A percentile compares a stretch with the other conserved stretches of the same genome.
Conservation (phyloP, 495 filamentous ascomycete genomes). For the Tuber brumale region DNA sequence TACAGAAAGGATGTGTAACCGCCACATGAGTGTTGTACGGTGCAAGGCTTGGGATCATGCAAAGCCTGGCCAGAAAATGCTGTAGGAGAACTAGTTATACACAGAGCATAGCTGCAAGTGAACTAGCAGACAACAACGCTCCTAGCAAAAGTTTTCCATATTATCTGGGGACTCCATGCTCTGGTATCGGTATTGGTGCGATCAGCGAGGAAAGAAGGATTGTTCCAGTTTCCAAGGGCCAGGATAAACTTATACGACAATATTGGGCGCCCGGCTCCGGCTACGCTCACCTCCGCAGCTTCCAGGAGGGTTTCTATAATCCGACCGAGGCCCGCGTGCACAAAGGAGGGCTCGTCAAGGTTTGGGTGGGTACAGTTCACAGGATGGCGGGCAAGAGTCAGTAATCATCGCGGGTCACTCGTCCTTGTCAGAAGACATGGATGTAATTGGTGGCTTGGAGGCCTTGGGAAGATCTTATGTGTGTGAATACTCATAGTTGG, state of each 20-base stretch:
- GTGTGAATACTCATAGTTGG: background rate
- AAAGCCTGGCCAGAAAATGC: background rate
- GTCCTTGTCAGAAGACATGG: background rate
- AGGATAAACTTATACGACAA: background rate
- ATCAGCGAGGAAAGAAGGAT: background rate
- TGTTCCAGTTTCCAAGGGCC: background rate
- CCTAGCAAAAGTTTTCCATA: background rate
- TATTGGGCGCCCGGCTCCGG: background rate
- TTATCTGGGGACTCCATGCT: background rate
- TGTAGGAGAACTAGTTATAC: background rate
- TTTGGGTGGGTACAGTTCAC: background rate
- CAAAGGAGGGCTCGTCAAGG: background rate
- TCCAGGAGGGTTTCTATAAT: background rate
- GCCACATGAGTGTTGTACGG: background rate
- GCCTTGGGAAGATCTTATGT: background rate
- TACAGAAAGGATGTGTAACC: background rate
- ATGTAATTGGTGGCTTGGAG: too few species aligned
- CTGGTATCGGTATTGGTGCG: background rate
- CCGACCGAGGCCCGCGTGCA: background rate
- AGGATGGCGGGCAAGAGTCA: background rate
- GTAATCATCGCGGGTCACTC: background rate
- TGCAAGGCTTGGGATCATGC: background rate
- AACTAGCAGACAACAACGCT: background rate
- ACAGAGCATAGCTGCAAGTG: background rate
- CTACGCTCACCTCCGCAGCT: background rate